Percentiles rank a stretch among this genome's conserved stretches.
phyloP scores from a whole-genome alignment of 768 basidiomycete genomes.

The Lactifluus echinatus region DNA sequence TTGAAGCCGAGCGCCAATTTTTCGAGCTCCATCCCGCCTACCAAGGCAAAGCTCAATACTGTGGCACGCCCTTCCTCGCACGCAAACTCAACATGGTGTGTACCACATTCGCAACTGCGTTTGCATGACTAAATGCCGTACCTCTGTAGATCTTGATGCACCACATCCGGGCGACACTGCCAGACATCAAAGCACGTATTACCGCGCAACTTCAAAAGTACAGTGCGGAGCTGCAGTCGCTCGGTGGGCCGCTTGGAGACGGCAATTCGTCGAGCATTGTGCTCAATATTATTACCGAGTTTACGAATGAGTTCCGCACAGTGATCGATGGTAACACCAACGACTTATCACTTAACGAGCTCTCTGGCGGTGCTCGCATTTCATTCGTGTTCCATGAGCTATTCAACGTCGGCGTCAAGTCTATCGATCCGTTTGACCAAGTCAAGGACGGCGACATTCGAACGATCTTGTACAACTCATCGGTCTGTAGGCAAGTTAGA shows the following conservation, averaged over 20 bases:
- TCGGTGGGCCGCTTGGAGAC: constrained; percentile 86
- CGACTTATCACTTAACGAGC: constrained; percentile 89
- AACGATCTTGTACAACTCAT: constrained; percentile 94
- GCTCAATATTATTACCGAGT: constrained; percentile 96
- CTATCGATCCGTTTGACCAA: constrained; percentile 97
- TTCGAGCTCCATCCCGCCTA: constrained; percentile 94
- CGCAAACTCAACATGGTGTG: constrained; percentile 88
- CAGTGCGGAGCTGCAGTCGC: constrained; percentile 68
- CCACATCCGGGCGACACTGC: constrained; percentile 95
- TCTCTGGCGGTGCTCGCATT: constrained; percentile 98
- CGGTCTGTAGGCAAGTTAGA: constrained; percentile 45
- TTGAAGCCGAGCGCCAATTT: constrained; percentile 86
- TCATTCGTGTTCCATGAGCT: constrained; percentile 98
- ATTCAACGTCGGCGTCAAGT: constrained; percentile 93
- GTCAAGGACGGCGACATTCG: constrained; percentile 98
- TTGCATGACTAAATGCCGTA: neutral
- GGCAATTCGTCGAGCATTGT: constrained; percentile 85
- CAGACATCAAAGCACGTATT: constrained; percentile 96
- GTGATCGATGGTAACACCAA: constrained; percentile 97
- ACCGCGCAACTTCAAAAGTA: constrained; percentile 84
- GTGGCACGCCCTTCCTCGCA: constrained; percentile 94
- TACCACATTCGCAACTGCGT: constrained; percentile 6
- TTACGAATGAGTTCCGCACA: constrained; percentile 92
- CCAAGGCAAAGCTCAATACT: constrained; percentile 89
- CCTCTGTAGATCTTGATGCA: constrained; percentile 86